phyloP scores from a whole-genome alignment of 2,329 filamentous ascomycete genomes.

The Fusarium begoniae region DNA sequence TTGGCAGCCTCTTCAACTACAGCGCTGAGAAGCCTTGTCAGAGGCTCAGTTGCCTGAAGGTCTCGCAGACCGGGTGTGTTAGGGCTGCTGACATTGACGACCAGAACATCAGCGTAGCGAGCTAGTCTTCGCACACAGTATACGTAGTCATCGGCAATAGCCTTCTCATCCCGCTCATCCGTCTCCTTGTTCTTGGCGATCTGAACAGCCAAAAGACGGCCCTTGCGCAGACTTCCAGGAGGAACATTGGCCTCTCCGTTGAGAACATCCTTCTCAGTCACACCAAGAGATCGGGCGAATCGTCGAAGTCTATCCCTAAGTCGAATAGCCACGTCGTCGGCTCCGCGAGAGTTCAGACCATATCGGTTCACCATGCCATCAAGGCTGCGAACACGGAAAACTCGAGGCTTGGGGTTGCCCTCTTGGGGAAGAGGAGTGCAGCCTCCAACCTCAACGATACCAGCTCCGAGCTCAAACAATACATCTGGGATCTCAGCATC shows the following conservation, averaged over 20 bases:
- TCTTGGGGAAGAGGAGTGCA: slow-evolving; percentile 87
- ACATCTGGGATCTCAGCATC: slow-evolving; percentile 87
- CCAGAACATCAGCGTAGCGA: slow-evolving; percentile 92
- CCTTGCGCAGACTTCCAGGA: slow-evolving; percentile 79
- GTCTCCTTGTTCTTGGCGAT: slow-evolving; percentile 97
- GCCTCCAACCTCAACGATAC: slow-evolving; percentile 91
- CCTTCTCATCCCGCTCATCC: slow-evolving; percentile 82
- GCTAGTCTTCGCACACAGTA: slow-evolving; percentile 86
- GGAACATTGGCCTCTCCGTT: slow-evolving; percentile 81
- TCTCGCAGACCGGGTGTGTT: slow-evolving; percentile 93
- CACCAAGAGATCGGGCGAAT: slow-evolving; percentile 76
- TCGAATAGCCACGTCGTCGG: slow-evolving; percentile 83
- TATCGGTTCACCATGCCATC: slow-evolving; percentile 95
- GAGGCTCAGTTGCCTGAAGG: slow-evolving; percentile 83
- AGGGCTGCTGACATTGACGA: slow-evolving; percentile 96
- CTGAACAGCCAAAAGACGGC: slow-evolving; percentile 86
- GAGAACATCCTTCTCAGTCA: slow-evolving; percentile 78
- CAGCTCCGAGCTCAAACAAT: slow-evolving; percentile 84
- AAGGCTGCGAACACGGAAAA: slow-evolving; percentile 85
- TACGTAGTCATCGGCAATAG: slow-evolving; percentile 84
- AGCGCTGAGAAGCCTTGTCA: slow-evolving; percentile 81
- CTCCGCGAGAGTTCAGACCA: slow-evolving; percentile 91
- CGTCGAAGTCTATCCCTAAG: slow-evolving; percentile 80
- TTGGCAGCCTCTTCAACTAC: slow-evolving; percentile 82
- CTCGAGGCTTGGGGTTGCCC: slow-evolving; percentile 87